These are phyloP conservation scores for Cunninghamia lanceolata DNA, from an alignment of 75 land plant genomes.

Conservation along the genomic window DNA sequence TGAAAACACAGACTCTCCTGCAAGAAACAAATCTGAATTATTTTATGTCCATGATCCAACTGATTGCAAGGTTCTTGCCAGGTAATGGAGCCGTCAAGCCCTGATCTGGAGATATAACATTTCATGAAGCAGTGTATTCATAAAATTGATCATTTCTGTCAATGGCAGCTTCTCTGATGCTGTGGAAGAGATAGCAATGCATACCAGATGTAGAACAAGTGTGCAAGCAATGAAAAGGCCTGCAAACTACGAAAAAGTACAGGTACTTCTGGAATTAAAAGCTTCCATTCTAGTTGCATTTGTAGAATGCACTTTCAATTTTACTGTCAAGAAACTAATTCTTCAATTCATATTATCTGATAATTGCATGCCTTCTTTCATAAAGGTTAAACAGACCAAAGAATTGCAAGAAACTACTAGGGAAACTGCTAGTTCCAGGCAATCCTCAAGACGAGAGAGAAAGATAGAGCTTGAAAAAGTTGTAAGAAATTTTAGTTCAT, in stretches of 20 bases:
- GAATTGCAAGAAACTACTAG: background rate
- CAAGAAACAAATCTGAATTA: background rate
- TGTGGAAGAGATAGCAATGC: slow-evolving; percentile 14
- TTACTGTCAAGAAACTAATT: background rate
- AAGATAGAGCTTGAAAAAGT: slow-evolving; percentile 13
- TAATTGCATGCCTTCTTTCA: background rate
- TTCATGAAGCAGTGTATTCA: background rate
- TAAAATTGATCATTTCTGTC: background rate
- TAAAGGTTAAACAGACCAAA: slow-evolving; percentile 2
- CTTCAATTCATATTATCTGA: slow-evolving; percentile 3
- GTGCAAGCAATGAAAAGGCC: slow-evolving; percentile 6
- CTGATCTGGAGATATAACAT: slow-evolving; percentile 5
- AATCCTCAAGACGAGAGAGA: slow-evolving; percentile 8
- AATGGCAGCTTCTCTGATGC: slow-evolving; percentile 10
- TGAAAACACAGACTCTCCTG: background rate
- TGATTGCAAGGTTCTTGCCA: slow-evolving; percentile 10
- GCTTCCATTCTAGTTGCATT: background rate
- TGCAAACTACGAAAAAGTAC: background rate
- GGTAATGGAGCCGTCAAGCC: background rate
- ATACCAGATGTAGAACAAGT: background rate
- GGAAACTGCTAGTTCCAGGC: background rate
- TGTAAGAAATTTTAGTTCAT: slow-evolving; percentile 3
- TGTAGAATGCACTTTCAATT: background rate
- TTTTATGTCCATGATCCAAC: background rate
- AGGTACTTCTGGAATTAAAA: background rate